Conservation (phyloP, 1,284 basidiomycete genomes). For the Schizophyllum amplum region DNA sequence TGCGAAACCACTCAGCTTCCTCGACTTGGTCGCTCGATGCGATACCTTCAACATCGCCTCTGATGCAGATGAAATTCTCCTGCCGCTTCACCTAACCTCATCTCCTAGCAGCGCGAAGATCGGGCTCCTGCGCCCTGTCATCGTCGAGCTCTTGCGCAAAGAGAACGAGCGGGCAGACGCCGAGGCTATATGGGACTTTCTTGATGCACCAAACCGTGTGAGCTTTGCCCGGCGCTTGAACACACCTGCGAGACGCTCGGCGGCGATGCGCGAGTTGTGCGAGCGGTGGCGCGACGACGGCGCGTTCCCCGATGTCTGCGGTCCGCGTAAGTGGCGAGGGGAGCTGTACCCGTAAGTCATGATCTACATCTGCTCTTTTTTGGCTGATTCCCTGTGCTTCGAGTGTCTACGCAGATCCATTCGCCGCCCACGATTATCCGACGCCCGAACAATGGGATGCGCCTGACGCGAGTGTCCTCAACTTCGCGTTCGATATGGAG, state of each 20-base stretch:
- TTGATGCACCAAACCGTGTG: constrained; percentile 24
- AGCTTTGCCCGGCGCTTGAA: constrained; percentile 46
- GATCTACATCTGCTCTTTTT: no score
- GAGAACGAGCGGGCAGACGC: constrained; percentile 33
- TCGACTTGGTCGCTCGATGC: constrained; percentile 52
- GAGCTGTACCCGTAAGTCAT: constrained; percentile 69
- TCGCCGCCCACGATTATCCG: constrained; percentile 42
- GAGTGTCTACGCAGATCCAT: constrained; percentile 67
- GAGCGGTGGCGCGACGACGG: constrained; percentile 62
- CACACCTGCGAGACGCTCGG: constrained; percentile 48
- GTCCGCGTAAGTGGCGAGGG: constrained; percentile 71
- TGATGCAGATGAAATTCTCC: constrained; percentile 31
- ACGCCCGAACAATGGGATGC: constrained; percentile 8
- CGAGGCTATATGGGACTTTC: constrained; percentile 9
- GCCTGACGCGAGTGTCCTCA: constrained; percentile 23
- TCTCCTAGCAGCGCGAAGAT: constrained; percentile 42
- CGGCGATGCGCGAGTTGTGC: constrained; percentile 52
- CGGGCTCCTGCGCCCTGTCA: constrained; percentile 52
- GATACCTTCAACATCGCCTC: constrained; percentile 31
- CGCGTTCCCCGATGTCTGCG: constrained; percentile 57
- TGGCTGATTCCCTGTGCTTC: constrained; percentile 9
- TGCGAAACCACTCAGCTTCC: constrained; percentile 22
- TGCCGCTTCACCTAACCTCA: constrained; percentile 44
- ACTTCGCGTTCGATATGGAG: constrained; percentile 84
- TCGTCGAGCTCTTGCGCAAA: constrained; percentile 41